Evolutionary conservation across 2,329 filamentous ascomycete species (phyloP).

Genomic region (Leptographium flavum): DNA sequence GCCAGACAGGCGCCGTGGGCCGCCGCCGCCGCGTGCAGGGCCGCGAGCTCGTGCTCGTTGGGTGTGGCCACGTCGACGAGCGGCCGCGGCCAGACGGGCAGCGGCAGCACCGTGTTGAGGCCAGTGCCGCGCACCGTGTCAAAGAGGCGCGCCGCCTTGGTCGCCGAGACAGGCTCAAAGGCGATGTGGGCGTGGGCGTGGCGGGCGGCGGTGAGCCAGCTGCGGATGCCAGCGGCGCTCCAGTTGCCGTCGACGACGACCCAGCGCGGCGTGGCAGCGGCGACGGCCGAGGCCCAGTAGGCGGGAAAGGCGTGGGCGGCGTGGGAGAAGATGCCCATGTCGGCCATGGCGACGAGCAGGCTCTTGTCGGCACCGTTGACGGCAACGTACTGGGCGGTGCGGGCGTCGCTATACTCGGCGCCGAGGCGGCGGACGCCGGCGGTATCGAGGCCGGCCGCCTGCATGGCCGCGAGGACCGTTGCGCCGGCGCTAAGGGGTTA

Average conservation of each 20-base stretch:
- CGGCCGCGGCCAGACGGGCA: constrained; percentile 22
- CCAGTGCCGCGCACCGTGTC: constrained; percentile 10
- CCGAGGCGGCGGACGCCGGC: constrained; percentile 45
- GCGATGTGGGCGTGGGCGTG: constrained; percentile 45
- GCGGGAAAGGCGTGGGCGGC: constrained; percentile 25
- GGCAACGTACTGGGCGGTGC: constrained; percentile 84
- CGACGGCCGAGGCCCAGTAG: constrained; percentile 45
- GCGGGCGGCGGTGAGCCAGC: constrained; percentile 52
- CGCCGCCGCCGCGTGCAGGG: constrained; percentile 62
- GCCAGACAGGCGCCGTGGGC: constrained; percentile 44
- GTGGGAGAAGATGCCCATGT: constrained; percentile 68
- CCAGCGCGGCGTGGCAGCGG: constrained; percentile 50
- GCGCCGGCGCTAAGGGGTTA: constrained; percentile 46
- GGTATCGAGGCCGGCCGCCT: constrained; percentile 48
- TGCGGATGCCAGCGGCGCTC: constrained; percentile 48
- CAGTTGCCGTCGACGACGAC: constrained; percentile 83
- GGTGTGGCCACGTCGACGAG: constrained; percentile 66
- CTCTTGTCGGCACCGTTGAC: constrained; percentile 75
- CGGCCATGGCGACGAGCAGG: constrained; percentile 84
- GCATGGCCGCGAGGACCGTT: constrained; percentile 53
- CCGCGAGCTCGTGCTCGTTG: constrained; percentile 65
- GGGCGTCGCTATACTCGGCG: constrained; percentile 29
- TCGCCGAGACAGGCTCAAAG: constrained; percentile 79
- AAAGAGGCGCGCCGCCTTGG: constrained; percentile 63
- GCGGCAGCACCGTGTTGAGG: no score